Conservation (phyloP, 1,139 yeast genomes). For the Debaryomyces coudertii region DNA sequence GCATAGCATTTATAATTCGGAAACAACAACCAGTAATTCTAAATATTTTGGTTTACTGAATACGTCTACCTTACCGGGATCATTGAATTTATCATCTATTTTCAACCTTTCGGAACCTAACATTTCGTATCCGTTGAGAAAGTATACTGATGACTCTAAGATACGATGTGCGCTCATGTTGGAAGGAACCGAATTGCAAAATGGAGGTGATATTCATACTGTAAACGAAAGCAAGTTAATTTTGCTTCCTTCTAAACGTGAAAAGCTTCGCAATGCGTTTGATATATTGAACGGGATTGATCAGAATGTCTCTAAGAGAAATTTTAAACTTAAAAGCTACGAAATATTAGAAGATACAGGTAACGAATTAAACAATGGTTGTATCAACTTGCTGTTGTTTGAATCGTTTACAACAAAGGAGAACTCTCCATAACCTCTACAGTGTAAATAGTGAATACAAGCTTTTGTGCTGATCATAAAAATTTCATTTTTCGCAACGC, state of each 20-base stretch:
- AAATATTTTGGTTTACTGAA: constrained; percentile 1
- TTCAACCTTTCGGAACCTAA: constrained; percentile 43
- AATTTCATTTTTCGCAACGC: constrained; percentile 4
- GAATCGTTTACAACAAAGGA: constrained; percentile 72
- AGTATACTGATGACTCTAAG: constrained; percentile 24
- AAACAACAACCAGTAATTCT: neutral
- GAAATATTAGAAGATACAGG: constrained; percentile 74
- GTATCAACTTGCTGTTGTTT: constrained; percentile 71
- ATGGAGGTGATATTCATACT: constrained; percentile 38
- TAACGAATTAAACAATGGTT: constrained; percentile 63
- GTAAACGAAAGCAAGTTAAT: constrained; percentile 34
- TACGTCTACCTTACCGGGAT: constrained; percentile 1
- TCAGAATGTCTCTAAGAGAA: constrained; percentile 12
- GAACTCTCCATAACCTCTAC: constrained; percentile 52
- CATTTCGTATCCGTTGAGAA: constrained; percentile 29
- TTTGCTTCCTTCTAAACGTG: constrained; percentile 23
- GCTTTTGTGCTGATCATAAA: neutral
- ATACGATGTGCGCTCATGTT: constrained; percentile 34
- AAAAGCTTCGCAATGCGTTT: constrained; percentile 26
- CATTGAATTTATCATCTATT: constrained; percentile 19
- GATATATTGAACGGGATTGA: constrained; percentile 19
- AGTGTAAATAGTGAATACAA: constrained; percentile 2
- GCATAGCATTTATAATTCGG: constrained; percentile 7
- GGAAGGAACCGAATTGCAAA: constrained; percentile 36
- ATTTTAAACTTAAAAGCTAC: constrained; percentile 47